Conservation (phyloP, 768 basidiomycete species). For the Xerocomellus chrysenteron region DNA sequence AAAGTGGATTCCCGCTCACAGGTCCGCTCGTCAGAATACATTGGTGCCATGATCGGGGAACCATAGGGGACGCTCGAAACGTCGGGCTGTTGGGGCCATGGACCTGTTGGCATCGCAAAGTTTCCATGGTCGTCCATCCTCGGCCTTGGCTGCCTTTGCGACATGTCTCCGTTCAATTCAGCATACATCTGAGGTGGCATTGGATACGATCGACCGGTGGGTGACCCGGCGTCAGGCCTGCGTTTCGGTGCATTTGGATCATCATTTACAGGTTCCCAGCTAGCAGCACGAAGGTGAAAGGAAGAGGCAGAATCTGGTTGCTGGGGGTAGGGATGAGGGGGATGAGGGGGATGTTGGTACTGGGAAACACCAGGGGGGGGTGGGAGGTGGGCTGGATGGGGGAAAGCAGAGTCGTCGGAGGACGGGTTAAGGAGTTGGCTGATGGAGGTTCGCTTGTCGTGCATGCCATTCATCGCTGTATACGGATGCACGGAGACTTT, state of each 20-base stretch:
- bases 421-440: slow-evolving; percentile 51
- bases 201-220: slow-evolving; percentile 35
- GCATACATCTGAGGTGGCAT: slow-evolving; percentile 34
- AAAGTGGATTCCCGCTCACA: slow-evolving; percentile 37
- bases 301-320: slow-evolving; percentile 32
- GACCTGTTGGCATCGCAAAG: slow-evolving; percentile 29
- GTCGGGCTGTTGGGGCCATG: slow-evolving; percentile 37
- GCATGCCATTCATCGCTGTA: slow-evolving; percentile 40
- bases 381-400: slow-evolving; percentile 30
- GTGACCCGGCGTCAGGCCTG: slow-evolving; percentile 34
- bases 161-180: slow-evolving; percentile 35
- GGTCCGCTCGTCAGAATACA: slow-evolving; percentile 59
- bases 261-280: slow-evolving; percentile 47
- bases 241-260: slow-evolving; percentile 37
- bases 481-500: slow-evolving; percentile 11
- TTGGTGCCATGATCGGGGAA: slow-evolving; percentile 42
- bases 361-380: slow-evolving; percentile 24
- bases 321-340: slow-evolving; percentile 28
- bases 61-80: slow-evolving; percentile 40
- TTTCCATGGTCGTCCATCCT: slow-evolving; percentile 33
- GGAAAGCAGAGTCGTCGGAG: slow-evolving; percentile 37
- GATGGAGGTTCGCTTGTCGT: slow-evolving; percentile 53
- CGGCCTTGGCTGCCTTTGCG: slow-evolving; percentile 24
- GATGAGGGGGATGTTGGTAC: slow-evolving; percentile 30
- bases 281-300: slow-evolving; percentile 63